Evolutionary conservation across 495 filamentous ascomycete species (phyloP), one percentile per base, ranked within the genome.

Genomic region (Eremomyces bilateralis): DNA sequence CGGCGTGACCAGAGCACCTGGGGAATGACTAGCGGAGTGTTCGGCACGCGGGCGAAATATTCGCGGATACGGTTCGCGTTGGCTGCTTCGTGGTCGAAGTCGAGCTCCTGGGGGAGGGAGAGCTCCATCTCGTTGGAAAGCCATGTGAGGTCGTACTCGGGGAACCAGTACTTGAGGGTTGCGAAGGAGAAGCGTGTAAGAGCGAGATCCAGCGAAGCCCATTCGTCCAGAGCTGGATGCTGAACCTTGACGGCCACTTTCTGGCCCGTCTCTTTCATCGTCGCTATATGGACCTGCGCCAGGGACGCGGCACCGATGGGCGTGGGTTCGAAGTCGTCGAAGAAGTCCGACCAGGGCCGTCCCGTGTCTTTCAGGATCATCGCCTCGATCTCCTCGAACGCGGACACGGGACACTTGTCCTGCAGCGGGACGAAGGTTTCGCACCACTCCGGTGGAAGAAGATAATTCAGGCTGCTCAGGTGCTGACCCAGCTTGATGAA

Each of bases 401-500:
- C 85, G 8, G 83, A 92, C 4, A 95, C 75, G 1, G 88, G 88
- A 49, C 88, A 99, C 50, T 75, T 72, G 58, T 99, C 90, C 55
- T 99, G 88, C 3, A 99, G 65, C 2, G 90, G 88, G 45, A 95
- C 75, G 51, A 99, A 95, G 2, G 85, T 94, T 18, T 73, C 73
- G 22, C 83, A 93, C 90, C 90, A 99, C 58, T 99, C 88, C 15
- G 63, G 50, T 1, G 90, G 88, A 4, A 99, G 69, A 8, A 99
- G 63, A 50, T 99, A 99, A 46, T 82, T 83, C 80, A 99, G 82
- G 41, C 82, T 88, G 49, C 78, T 88, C 53, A 99, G 55, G 58
- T 99, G 88, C 43, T 99, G 88, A 16, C 88, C 88, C 18, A 99
- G 57, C 53, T 99, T 99, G 48, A 99, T 95, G 45, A 95, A 99